Base-by-base conservation (phyloP, 169 alveolate species). In the Toxoplasma gondii region DNA sequence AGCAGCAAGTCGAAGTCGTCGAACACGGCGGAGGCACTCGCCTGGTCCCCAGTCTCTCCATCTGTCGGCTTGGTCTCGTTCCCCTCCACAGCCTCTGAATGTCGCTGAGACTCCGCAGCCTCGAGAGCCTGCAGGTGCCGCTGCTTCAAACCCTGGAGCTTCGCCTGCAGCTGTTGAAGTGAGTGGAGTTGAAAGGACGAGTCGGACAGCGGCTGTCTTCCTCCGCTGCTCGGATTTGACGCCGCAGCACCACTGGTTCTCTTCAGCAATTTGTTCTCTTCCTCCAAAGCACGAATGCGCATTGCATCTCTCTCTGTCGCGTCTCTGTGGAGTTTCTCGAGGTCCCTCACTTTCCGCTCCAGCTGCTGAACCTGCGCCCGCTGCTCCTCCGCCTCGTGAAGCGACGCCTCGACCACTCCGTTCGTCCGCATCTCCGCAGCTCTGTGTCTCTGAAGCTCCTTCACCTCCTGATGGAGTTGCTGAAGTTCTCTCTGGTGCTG, bases 211-310 rank as follows among this genome's bases (percentile, higher is more conserved):
- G 39, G 39, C 86, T 41, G n/a, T 4, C 86, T 19, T 10, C 86
- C 86, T 36, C 29, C 45, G 83, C 83, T 9, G 74, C 74, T 19
- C 34, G 34, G 24, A 22, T 27, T 4, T 31, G 74, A 64, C 74
- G 74, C 74, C 9, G 74, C 7, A 4, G n/a, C 24, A 31, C 7
- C n/a, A 1, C 22, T 19, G 7, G 44, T 10, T 78, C 86, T n/a
- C 86, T 78, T 78, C 44, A 78, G 86, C 86, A 78, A 19, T 4
- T n/a, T 78, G 86, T 78, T 78, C 44, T 78, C 86, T 31, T 78
- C 86, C 45, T 78, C 86, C 86, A 78, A n/a, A 7, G 86, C 86
- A 19, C 86, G 86, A 38, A 78, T 78, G 44, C 86, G 86, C 86
- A 38, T 38, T 19, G 39, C 86, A 45, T 78, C 39, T 31, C 74